Evolutionary conservation across 2,329 filamentous ascomycete species (phyloP).

Genomic region (Fusarium anthophilum): DNA sequence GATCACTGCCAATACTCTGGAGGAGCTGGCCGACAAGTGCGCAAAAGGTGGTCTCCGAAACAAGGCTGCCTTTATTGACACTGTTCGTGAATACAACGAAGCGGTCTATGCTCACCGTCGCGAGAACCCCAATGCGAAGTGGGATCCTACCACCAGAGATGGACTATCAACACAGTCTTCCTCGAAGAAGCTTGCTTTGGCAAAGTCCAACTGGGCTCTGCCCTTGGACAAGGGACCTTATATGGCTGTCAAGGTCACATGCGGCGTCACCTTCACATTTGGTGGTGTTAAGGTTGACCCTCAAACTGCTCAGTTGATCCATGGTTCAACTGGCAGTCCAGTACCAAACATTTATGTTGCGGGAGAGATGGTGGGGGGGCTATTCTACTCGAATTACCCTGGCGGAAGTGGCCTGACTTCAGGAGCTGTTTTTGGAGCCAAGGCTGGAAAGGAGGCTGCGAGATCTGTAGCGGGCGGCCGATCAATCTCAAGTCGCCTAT

Average conservation of each 20-base stretch:
- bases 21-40: conserved; percentile 2
- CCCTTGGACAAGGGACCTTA: conserved; percentile 12
- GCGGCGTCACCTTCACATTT: conserved; percentile 10
- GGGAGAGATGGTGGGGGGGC: conserved; percentile 9
- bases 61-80: not conserved
- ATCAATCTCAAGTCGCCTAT: not conserved
- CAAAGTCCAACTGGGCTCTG: conserved; percentile 14
- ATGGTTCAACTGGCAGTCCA: not conserved
- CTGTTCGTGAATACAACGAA: conserved; percentile 4
- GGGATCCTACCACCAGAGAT: conserved; percentile 10
- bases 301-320: not conserved
- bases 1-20: not conserved
- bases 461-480: not conserved
- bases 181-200: not conserved
- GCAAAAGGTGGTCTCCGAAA: not conserved
- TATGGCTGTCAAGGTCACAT: conserved; percentile 11
- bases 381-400: conserved; percentile 13
- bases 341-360: not conserved
- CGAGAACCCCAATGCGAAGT: not conserved
- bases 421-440: conserved; percentile 9
- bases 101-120: not conserved
- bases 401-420: conserved; percentile 14
- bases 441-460: conserved; percentile 8
- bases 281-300: conserved; percentile 13
- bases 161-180: conserved; percentile 11